Conservation (phyloP, 2,329 filamentous ascomycete species). For the Pseudogymnoascus verrucosus region DNA sequence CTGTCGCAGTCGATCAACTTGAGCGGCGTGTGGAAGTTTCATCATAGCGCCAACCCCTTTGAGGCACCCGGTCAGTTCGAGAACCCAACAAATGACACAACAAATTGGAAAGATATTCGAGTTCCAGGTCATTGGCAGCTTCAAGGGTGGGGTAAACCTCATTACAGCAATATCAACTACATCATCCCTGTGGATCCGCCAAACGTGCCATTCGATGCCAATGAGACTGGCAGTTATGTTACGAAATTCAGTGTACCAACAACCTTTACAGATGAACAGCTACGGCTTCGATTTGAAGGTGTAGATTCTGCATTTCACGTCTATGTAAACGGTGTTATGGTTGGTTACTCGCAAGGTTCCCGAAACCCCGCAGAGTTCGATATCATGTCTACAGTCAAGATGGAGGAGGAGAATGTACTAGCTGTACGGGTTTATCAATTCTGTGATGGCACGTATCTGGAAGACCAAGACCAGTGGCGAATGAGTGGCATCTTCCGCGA, state of each 20-base stretch:
- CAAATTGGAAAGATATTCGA: constrained; percentile 42
- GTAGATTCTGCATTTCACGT: constrained; percentile 48
- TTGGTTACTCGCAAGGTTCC: constrained; percentile 48
- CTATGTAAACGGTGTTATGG: constrained; percentile 42
- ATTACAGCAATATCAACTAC: constrained; percentile 47
- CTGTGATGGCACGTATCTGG: constrained; percentile 44
- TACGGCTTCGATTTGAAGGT: constrained; percentile 48
- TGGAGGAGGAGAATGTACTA: constrained; percentile 33
- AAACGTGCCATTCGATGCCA: constrained; percentile 40
- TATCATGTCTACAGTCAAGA: constrained; percentile 34
- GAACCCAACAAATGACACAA: constrained; percentile 22
- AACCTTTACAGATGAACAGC: constrained; percentile 33
- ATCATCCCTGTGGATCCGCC: constrained; percentile 47
- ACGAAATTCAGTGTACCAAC: constrained; percentile 39
- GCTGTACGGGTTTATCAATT: constrained; percentile 45
- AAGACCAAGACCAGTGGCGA: constrained; percentile 42
- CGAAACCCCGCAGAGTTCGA: constrained; percentile 49
- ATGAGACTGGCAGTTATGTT: constrained; percentile 46
- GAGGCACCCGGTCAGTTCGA: constrained; percentile 23
- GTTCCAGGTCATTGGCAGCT: constrained; percentile 50
- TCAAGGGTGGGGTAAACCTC: constrained; percentile 43
- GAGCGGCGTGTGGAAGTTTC: constrained; percentile 30
- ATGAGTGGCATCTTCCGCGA: constrained; percentile 42
- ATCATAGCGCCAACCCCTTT: constrained; percentile 17
- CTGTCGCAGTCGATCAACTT: constrained; percentile 28